phyloP scores from a whole-genome alignment of 1,284 basidiomycete species.

The Irpex sp. region DNA sequence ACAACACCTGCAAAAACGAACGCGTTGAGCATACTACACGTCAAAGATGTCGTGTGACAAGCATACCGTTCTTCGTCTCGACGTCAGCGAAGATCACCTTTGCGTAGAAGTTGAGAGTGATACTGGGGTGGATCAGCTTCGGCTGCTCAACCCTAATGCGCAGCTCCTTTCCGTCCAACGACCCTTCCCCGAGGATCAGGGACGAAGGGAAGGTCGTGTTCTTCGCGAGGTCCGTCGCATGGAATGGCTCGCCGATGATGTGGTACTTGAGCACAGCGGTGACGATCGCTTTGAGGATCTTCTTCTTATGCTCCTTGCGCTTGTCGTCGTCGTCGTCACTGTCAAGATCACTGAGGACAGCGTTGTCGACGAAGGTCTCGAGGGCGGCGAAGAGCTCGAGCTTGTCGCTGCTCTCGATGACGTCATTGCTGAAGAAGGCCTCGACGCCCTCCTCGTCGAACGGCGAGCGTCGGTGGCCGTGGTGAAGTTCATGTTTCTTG shows the following conservation, averaged over 20 bases:
- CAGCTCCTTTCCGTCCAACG: constrained; percentile 46
- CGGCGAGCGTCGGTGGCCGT: background rate
- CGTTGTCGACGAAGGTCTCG: constrained; percentile 18
- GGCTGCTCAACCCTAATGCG: constrained; percentile 44
- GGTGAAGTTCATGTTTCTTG: constrained; percentile 13
- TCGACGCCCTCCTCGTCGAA: constrained; percentile 5
- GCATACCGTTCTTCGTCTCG: constrained; percentile 52
- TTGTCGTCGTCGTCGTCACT: constrained; percentile 25
- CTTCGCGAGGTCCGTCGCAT: constrained; percentile 37
- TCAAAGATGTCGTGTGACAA: background rate
- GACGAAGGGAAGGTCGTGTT: constrained; percentile 59
- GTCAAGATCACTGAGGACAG: constrained; percentile 3
- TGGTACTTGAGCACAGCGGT: constrained; percentile 60
- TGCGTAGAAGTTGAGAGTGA: constrained; percentile 53
- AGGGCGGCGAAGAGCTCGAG: constrained; percentile 16
- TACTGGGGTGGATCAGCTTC: constrained; percentile 23
- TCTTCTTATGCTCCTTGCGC: constrained; percentile 41
- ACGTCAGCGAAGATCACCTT: constrained; percentile 38
- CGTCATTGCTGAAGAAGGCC: constrained; percentile 7
- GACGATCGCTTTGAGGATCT: constrained; percentile 49
- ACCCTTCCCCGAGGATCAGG: constrained; percentile 45
- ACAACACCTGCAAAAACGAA: constrained; percentile 37
- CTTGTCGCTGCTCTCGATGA: constrained; percentile 8
- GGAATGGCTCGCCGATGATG: constrained; percentile 43
- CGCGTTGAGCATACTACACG: background rate